Base-by-base conservation (phyloP, 2,329 filamentous ascomycete genomes). In the Neospermospora avenae region DNA sequence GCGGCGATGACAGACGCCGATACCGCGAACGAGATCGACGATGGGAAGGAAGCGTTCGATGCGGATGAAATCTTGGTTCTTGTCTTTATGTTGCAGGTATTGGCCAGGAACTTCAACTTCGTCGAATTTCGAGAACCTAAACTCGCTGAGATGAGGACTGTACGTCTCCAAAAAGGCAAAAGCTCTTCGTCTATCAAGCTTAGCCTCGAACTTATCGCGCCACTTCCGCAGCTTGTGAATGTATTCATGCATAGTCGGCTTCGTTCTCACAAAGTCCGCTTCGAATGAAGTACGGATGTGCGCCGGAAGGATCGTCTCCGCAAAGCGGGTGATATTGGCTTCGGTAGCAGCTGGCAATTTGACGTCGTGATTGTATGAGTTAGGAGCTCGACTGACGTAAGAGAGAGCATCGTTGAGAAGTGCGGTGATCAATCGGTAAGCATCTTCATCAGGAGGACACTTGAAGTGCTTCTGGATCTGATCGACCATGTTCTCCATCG, bases 391-490 rank as follows among this genome's bases (percentile, higher is more conserved):
- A 65, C 90, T 91, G 44, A 98, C 91, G 69, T 97, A 97, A 28
- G 91, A 91, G 56, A 99, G 77, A 0, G 91, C 95, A 74, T 99
- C 95, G 73, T 99, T 99, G 22, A 99, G 84, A 11, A 99, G 79
- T 2, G 95, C 96, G n/a, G 98, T 93, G 66, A 99, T 99, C 16
- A 99, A 81, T 53, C 95, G 85, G 75, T 98, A 98, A 2, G 95
- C 96, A 77, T 99, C 95, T 74, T 99, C 95, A 70, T 99, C 95
- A 0, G 93, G 93, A 14, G 93, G 93, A 70, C 95, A 98, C 77
- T 99, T 99, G 84, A 99, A 99, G 76, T 98, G 89, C 80, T 98
- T 98, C 74, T 95, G 90, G 61, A 99, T 96, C 76, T 98, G 93
- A 72, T 99, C 95, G 31, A 98, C 93, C 92, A 98, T 99, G 0